Conservation (phyloP, 805 yeast genomes). For the Nakazawaea ishiwadae region DNA sequence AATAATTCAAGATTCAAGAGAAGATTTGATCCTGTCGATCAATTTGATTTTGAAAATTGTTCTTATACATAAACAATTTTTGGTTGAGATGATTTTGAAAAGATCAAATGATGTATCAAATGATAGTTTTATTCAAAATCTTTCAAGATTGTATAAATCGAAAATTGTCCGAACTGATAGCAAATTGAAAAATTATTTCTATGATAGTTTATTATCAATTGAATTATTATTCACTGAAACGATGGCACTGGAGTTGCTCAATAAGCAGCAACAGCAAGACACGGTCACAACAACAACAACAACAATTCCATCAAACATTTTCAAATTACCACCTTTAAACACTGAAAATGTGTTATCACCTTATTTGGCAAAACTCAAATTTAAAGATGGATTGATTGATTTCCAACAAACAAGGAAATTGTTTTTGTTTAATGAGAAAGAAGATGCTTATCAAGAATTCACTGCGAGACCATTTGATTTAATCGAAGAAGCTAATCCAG, state of each 20-base stretch:
- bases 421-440: constrained; percentile 21
- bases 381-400: constrained; percentile 14
- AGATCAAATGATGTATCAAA: constrained; percentile 34
- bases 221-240: constrained; percentile 33
- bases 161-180: constrained; percentile 37
- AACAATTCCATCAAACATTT: constrained; percentile 3
- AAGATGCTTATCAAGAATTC: constrained; percentile 29
- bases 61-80: constrained; percentile 50
- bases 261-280: constrained; percentile 21
- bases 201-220: constrained; percentile 54
- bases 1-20: no score
- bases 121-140: constrained; percentile 41
- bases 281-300: constrained; percentile 7
- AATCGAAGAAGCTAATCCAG: constrained; percentile 52
- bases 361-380: constrained; percentile 5
- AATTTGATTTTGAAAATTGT: constrained; percentile 49
- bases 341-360: constrained; percentile 5
- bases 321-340: constrained; percentile 8
- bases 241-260: constrained; percentile 14
- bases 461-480: constrained; percentile 48
- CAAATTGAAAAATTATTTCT: constrained; percentile 49
- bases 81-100: constrained; percentile 41
- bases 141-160: constrained; percentile 42
- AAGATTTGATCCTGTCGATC: constrained; percentile 28
- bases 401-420: constrained; percentile 2